Base-by-base conservation (phyloP, 1,284 basidiomycete species). In the Microbotryum violaceum region DNA sequence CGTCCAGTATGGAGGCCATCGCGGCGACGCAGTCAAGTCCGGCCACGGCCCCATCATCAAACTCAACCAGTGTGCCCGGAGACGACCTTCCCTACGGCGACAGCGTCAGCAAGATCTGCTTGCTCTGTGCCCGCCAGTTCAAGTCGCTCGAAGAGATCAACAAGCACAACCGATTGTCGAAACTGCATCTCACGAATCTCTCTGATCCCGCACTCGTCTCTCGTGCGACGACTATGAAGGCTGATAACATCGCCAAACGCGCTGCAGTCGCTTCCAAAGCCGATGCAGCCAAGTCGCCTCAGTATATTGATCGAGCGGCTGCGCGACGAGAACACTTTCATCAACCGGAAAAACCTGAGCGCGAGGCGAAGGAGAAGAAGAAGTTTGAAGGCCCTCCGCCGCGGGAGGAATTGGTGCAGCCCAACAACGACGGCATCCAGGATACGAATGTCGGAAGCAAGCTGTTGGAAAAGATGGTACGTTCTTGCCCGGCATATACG, bases 121-220 rank as follows among this genome's bases (percentile, higher is more conserved):
- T 96, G 54, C 83, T 97, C 8, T 97, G 92, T 73, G 84, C 90
- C 57, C 83, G 92, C 29, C 88, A 92, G 74, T 92, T 97, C 83
- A 94, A 93, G 77, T 79, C 83, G 4, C 70, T 86, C 58, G 90
- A 93, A 16, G 84, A 89, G 69, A 80, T 96, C 52, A 84, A 82
- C 72, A 84, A 89, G 48, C 92, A 97, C 74, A 90, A 87, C 73
- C 86, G 85, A 67, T 86, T 89, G 77, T 96, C 92, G 29, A 88
- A 88, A 73, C 78, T 97, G 66, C 92, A 97, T 78, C 96, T 94
- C 86, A 91, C 82, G 16, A 81, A 77, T 79, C 53, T 64, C 49
- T 47, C 44, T 47, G 33, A 18, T 31, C 16, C 2, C 25, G 7
- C 57, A 16, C 37, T 16, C 37, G 31, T 54, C 52, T 42, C 37